Evolutionary conservation across 441 rosid genomes (phyloP), one percentile per base, ranked within the genome.

Genomic region (Bocquillonia castaneifolia): DNA sequence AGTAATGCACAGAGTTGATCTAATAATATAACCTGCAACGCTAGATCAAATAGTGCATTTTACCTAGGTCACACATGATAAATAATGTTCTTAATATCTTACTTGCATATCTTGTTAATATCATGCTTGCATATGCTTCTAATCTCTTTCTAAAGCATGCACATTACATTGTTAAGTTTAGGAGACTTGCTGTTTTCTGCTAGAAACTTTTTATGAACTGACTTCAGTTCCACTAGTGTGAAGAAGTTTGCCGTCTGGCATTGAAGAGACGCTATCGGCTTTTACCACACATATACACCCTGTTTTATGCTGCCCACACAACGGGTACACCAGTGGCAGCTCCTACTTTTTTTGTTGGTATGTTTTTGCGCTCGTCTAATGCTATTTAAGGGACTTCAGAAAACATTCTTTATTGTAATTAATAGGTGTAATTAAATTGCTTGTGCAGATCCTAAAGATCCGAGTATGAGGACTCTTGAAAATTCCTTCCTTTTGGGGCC

Each of bases 191-290:
- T 60, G 29, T 73, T 37, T 44, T 42, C 32, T 47, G 59, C 71
- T 15, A 52, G 23, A 22, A 18, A 25, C 45, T 34, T 42, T 44
- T 57, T 51, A 37, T 31, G 31, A 55, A 64, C 50, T 71, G 64
- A 79, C 61, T 72, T 50, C 12, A 14, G 54, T 74, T 75, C 32
- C 70, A 32, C 64, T 78, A 94, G 98, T 92, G 97, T 70, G 98
- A 94, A 76, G 96, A 92, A 79, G 97, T 94, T 50, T 92, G 98
- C 28, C 91, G 97, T 72, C 82, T 88, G 15, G 98, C 99, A 67
- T 66, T 94, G 81, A 88, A 77, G 85, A 88, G 97, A 83, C 97
- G 97, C 62, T 94, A 94, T 80, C 87, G 86, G 73, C 82, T 94
- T 59, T 69, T 94, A 71, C 97, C 94, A 55, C 94, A 87, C 79